These are phyloP conservation scores for Massariosphaeria phaeospora DNA, from an alignment of 495 filamentous ascomycete genomes.

Conservation along the genomic window DNA sequence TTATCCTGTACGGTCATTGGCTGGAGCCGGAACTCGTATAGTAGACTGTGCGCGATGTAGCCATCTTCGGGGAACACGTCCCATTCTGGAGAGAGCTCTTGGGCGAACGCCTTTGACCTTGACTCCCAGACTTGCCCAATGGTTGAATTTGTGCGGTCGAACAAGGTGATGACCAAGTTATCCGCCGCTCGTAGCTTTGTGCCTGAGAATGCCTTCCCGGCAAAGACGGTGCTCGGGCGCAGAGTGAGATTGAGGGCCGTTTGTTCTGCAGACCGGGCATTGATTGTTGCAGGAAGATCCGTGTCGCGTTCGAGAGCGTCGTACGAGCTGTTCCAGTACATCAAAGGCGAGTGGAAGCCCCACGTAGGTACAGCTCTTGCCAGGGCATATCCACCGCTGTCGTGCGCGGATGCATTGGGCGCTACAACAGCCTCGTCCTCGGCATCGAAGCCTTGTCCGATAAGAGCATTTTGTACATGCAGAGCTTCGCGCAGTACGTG, in stretches of 20 bases:
- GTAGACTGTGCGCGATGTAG: conserved; percentile 46
- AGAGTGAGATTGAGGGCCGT: conserved; percentile 64
- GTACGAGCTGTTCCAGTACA: conserved; percentile 66
- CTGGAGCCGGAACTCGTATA: conserved; percentile 69
- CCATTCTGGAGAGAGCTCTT: conserved; percentile 47
- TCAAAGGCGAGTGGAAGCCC: conserved; percentile 64
- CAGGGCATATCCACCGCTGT: neutral
- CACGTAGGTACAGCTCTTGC: conserved; percentile 16
- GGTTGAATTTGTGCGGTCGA: conserved; percentile 56
- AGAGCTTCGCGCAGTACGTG: conserved; percentile 58
- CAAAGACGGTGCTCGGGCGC: conserved; percentile 68
- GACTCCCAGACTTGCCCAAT: conserved; percentile 57
- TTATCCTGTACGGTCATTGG: conserved; percentile 59
- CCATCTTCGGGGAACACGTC: conserved; percentile 57
- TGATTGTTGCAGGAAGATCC: conserved; percentile 61
- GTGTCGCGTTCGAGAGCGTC: conserved; percentile 51
- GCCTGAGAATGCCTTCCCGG: conserved; percentile 63
- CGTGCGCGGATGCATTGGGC: neutral
- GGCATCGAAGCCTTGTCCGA: conserved; percentile 20
- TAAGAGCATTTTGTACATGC: conserved; percentile 50
- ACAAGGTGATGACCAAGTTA: conserved; percentile 66
- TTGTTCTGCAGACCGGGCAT: conserved; percentile 47
- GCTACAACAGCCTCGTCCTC: neutral
- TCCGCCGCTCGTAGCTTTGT: conserved; percentile 59
- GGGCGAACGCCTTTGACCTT: conserved; percentile 47